Evolutionary conservation across 305 asterid genomes (phyloP).

Genomic region (Fraxinus albicans): DNA sequence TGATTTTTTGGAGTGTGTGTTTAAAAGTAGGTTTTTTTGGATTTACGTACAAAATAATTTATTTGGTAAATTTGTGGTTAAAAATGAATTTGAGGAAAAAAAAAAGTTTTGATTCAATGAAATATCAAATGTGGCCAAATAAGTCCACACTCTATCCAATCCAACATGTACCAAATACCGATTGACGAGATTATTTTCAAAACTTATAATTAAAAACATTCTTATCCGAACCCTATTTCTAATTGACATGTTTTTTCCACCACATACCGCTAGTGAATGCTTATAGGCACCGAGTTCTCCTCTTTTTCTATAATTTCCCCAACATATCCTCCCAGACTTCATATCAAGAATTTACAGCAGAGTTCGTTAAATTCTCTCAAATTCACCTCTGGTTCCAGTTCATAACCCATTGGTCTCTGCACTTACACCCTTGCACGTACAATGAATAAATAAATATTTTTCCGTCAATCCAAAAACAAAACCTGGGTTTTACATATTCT

Average conservation of each 20-base stretch:
- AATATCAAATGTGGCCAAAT: too few species aligned
- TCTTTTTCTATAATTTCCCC: conserved; percentile 25
- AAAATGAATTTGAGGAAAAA: too few species aligned
- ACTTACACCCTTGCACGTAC: neutral
- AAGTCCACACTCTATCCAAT: too few species aligned
- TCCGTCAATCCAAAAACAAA: conserved; percentile 1
- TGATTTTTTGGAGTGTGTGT: too few species aligned
- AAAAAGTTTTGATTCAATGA: too few species aligned
- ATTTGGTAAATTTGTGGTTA: too few species aligned
- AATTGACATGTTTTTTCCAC: neutral
- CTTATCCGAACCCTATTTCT: conserved; percentile 4
- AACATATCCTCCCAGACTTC: conserved; percentile 40
- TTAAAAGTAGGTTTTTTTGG: too few species aligned
- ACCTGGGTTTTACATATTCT: conserved; percentile 27
- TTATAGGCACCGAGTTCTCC: neutral
- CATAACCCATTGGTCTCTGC: neutral
- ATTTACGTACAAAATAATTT: too few species aligned
- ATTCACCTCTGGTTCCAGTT: neutral
- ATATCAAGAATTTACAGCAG: conserved; percentile 24
- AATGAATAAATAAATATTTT: neutral
- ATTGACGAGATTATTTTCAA: too few species aligned
- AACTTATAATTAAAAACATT: neutral
- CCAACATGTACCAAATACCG: too few species aligned
- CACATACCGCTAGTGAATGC: neutral
- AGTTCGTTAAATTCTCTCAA: conserved; percentile 22